phyloP scores from a whole-genome alignment of 768 basidiomycete genomes.

The Podaxis rugospora region DNA sequence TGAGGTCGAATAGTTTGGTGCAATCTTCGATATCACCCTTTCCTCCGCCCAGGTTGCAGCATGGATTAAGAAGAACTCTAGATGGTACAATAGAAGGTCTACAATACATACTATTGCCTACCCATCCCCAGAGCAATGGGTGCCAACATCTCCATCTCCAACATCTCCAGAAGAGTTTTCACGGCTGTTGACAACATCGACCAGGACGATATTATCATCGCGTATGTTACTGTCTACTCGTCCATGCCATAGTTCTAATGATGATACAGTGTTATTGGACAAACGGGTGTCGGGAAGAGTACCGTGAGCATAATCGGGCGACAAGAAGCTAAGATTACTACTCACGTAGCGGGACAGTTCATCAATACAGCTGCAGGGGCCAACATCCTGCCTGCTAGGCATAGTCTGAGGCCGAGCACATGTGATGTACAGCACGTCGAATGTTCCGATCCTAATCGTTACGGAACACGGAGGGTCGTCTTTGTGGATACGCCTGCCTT shows the following conservation, averaged over 20 bases:
- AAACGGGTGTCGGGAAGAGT: conserved; percentile 7
- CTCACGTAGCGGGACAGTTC: conserved; percentile 9
- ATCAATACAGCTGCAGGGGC: conserved; percentile 12
- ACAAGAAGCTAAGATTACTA: too few relatives aligned
- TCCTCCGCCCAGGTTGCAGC: not conserved
- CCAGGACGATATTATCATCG: conserved; percentile 5
- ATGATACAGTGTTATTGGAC: conserved; percentile 4
- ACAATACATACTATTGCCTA: not conserved
- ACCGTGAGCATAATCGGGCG: not conserved
- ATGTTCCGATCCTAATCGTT: conserved; percentile 4
- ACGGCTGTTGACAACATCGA: conserved; percentile 1
- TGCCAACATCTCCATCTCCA: not conserved
- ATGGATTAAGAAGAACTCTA: not conserved
- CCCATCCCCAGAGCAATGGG: conserved; percentile 4
- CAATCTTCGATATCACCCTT: not conserved
- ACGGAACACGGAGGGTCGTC: conserved; percentile 1
- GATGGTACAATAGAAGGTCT: not conserved
- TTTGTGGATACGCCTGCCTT: conserved; percentile 15
- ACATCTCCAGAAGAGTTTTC: not conserved
- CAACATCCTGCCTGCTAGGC: not conserved
- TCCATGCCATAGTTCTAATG: not conserved
- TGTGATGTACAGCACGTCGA: conserved; percentile 8
- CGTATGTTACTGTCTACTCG: not conserved
- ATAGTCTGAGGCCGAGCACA: conserved; percentile 6
- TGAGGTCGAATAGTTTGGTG: not conserved